Evolutionary conservation across 1,284 basidiomycete genomes (phyloP).

Genomic region (Trichosporon asahii): DNA sequence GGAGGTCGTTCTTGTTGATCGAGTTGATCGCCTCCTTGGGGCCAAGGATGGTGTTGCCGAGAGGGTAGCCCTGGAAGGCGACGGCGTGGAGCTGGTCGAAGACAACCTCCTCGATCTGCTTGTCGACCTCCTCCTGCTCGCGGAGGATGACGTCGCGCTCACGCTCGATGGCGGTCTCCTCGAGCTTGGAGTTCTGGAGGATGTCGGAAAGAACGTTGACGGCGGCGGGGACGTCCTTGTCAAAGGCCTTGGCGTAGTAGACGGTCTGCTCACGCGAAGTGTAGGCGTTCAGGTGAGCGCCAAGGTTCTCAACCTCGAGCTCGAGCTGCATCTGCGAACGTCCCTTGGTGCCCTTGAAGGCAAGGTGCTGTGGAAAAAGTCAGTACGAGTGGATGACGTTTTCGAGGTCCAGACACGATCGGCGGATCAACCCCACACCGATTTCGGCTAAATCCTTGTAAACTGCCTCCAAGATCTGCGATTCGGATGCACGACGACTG

Average conservation of each 20-base stretch:
- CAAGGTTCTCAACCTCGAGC: slow-evolving; percentile 96
- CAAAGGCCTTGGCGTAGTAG: slow-evolving; percentile 98
- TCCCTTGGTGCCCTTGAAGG: slow-evolving; percentile 78
- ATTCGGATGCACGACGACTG: background rate
- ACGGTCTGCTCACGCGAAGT: slow-evolving; percentile 99
- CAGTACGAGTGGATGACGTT: slow-evolving; percentile 6
- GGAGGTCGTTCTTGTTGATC: slow-evolving; percentile 86
- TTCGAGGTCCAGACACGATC: background rate
- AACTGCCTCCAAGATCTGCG: background rate
- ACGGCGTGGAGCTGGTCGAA: slow-evolving; percentile 97
- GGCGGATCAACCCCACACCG: background rate
- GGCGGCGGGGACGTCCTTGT: slow-evolving; percentile 84
- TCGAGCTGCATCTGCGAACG: slow-evolving; percentile 90
- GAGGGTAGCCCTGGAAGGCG: slow-evolving; percentile 81
- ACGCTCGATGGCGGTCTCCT: slow-evolving; percentile 81
- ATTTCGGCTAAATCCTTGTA: background rate
- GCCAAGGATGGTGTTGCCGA: slow-evolving; percentile 96
- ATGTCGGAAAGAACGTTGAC: slow-evolving; percentile 99
- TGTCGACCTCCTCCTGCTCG: slow-evolving; percentile 99
- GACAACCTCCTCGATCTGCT: slow-evolving; percentile 96
- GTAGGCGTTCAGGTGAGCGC: slow-evolving; percentile 97
- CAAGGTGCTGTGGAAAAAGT: slow-evolving; percentile 40
- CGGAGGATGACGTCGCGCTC: slow-evolving; percentile 96
- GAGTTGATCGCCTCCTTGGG: slow-evolving; percentile 96
- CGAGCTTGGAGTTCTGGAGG: slow-evolving; percentile 95